Evolutionary conservation across 371 early-diverging fungal genomes (phyloP), one percentile per base, ranked within the genome.

Genomic region (Rhizopus arrhizus): DNA sequence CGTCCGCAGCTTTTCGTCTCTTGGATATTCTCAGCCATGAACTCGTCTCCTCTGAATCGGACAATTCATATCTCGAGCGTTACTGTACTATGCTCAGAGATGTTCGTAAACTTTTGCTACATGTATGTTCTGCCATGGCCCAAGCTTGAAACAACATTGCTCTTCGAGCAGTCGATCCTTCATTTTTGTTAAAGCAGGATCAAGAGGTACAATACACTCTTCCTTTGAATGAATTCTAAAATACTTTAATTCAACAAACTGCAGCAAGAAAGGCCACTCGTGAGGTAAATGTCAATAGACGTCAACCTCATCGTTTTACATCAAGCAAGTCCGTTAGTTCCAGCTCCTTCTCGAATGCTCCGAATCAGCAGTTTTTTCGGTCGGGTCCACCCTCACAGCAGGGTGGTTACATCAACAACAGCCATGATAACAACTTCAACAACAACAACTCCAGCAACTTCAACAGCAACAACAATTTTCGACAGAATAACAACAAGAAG

Each of bases 381-480:
- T 15, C 53, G 35, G 58, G 53, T 58, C 64, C 64, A 43, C 53
- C 64, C 33, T 63, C 64, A 0, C 58, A 58, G 64, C 64, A 63
- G 47, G 53, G 64, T 46, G 64, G 64, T 63, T 48, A 34, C 61
- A 47, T 11, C 49, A 48, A 50, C 51, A 52, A 45, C 53, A 45
- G 0, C 16, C 0, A 22, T 22, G 22, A 15, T 0, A 32, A 22
- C 2, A 22, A 22, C 22, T n/a, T 3, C 29, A n/a, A n/a, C n/a
- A n/a, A n/a, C n/a, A n/a, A n/a, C n/a, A n/a, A n/a, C n/a, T n/a
- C n/a, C n/a, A n/a, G n/a, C 22, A 22, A 22, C 22, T 22, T 22
- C 22, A 22, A 22, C 22, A 22, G 22, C 22, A 22, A 22, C 22
- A 22, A 22, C 22, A 22, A 22, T 22, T 22, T 22, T 22, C 22